These are phyloP conservation scores for Aspergillus ibericus DNA, from an alignment of 2,329 filamentous ascomycete genomes.

Conservation along the genomic window DNA sequence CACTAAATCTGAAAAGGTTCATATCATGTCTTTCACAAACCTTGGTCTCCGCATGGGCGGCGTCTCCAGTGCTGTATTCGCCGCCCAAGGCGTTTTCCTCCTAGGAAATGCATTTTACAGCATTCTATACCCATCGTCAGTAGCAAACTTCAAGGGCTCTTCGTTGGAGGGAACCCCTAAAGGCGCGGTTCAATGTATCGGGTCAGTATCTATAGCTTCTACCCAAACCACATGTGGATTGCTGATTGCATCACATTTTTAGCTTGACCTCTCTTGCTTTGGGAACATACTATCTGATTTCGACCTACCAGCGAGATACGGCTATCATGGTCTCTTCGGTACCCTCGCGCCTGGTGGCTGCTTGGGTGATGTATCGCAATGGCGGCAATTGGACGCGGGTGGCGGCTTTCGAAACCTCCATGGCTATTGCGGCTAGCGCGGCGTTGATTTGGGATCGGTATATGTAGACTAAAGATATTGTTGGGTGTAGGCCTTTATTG, in stretches of 20 bases:
- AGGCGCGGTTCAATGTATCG: background rate
- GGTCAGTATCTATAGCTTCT: background rate
- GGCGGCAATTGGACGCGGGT: background rate
- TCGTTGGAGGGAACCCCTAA: background rate
- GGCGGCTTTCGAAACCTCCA: background rate
- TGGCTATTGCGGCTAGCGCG: background rate
- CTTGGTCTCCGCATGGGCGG: conserved; percentile 5
- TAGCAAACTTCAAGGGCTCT: background rate
- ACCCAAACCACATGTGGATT: background rate
- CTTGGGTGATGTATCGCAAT: conserved; percentile 2
- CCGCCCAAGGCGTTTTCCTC: conserved; percentile 3
- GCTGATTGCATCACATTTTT: background rate
- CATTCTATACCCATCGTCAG: conserved; percentile 1
- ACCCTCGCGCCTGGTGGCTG: background rate
- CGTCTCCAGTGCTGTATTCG: conserved; percentile 4
- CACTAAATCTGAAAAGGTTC: too few relatives aligned
- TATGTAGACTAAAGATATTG: too few relatives aligned
- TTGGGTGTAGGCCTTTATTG: too few relatives aligned
- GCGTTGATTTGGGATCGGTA: conserved; percentile 8
- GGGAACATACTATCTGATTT: conserved; percentile 2
- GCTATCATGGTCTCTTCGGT: conserved; percentile 6
- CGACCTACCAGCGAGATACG: conserved; percentile 4
- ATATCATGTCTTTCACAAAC: background rate
- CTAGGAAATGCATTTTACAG: conserved; percentile 1
- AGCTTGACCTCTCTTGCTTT: conserved; percentile 2